Evolutionary conservation across 2,329 filamentous ascomycete genomes (phyloP).

Genomic region (Botrytis galanthina): DNA sequence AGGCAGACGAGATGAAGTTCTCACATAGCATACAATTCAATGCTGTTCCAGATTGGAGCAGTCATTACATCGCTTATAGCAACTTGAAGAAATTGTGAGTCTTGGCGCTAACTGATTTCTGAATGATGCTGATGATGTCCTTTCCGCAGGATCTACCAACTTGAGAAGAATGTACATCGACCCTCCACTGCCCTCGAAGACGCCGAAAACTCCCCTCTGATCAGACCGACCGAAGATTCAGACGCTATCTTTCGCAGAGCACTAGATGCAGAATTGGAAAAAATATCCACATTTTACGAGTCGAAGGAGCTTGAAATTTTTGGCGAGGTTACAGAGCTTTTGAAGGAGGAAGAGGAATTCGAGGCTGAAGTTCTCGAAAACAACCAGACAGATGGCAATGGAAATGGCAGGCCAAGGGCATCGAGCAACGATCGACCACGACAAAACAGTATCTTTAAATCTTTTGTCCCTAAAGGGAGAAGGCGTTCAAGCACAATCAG

Average conservation of each 20-base stretch:
- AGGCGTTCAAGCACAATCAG: slow-evolving; percentile 45
- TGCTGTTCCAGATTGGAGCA: slow-evolving; percentile 99
- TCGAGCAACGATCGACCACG: slow-evolving; percentile 44
- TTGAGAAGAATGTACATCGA: slow-evolving; percentile 81
- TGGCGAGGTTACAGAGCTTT: slow-evolving; percentile 73
- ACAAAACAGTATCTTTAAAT: slow-evolving; percentile 52
- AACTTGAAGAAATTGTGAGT: slow-evolving; percentile 96
- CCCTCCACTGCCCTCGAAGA: slow-evolving; percentile 57
- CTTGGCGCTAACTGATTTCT: background rate
- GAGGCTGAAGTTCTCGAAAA: slow-evolving; percentile 41
- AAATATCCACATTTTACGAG: slow-evolving; percentile 87
- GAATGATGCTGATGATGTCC: background rate
- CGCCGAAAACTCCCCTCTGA: slow-evolving; percentile 80
- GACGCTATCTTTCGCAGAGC: slow-evolving; percentile 79
- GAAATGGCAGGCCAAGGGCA: slow-evolving; percentile 43
- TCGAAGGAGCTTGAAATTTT: slow-evolving; percentile 86
- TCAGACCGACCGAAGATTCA: slow-evolving; percentile 65
- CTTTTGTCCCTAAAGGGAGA: slow-evolving; percentile 45
- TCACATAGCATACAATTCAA: slow-evolving; percentile 99
- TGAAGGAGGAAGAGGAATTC: slow-evolving; percentile 70
- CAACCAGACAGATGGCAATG: slow-evolving; percentile 37
- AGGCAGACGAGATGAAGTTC: slow-evolving; percentile 95
- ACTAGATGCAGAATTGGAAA: slow-evolving; percentile 86
- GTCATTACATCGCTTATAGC: slow-evolving; percentile 96
- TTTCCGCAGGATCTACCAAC: slow-evolving; percentile 75